Base-by-base conservation (phyloP, 23 red algal genomes). In the Chondrus crispus region DNA sequence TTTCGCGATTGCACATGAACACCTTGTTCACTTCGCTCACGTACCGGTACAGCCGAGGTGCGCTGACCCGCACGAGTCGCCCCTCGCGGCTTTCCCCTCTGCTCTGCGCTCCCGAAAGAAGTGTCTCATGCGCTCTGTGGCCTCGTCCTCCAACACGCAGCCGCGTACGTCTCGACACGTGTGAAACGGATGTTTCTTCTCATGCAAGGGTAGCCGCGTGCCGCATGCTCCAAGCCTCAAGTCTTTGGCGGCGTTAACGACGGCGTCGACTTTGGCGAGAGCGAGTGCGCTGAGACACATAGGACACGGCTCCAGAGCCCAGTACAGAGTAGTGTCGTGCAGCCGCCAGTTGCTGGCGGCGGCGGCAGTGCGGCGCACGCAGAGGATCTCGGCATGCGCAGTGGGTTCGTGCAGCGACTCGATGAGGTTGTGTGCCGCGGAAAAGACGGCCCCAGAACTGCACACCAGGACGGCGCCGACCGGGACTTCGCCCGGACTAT, bases 381-480 rank as follows among this genome's bases (percentile, higher is more conserved):
- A 94, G 19, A 92, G 87, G 77, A 99, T 84, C 85, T 99, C 97
- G 4, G 97, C 97, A 83, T 99, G 97, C 22, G 85, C 76, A 33
- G 97, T 96, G 44, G 78, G 62, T 51, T 99, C 97, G 29, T 36
- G 4, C 16, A 42, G 24, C 36, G 35, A 57, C 66, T 99, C 94
- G 39, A 96, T 92, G 39, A 49, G 16, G 70, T 99, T 99, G 41
- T 90, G 82, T 18, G 55, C 97, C 30, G 19, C 45, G 40, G 97
- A 74, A 7, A 99, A 13, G 11, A 95, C 45, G 32, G 7, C 45
- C 33, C 92, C 95, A 10, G 68, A 14, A 18, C 57, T 12, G 70
- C 58, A 46, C 22, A 96, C 85, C 14, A 99, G 73, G 18, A 99
- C 85, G 1, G 94, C 94, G 26, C 97, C 97, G 18, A 99, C 69